Conservation (phyloP, 1,139 yeast genomes). For the Arxiozyma slooffiae region DNA sequence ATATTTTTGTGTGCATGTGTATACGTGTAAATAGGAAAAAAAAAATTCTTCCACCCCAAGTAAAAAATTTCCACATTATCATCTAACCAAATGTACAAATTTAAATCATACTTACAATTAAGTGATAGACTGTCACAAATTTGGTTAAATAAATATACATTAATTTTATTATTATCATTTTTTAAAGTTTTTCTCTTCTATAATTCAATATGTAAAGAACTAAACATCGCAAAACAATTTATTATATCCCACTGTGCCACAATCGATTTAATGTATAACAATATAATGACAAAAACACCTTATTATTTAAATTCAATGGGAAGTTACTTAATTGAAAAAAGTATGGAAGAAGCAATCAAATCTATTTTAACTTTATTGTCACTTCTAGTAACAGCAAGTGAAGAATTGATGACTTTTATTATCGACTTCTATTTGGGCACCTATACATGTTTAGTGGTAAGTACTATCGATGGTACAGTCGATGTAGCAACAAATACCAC, state of each 20-base stretch:
- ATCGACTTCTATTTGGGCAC: constrained; percentile 75
- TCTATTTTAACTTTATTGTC: constrained; percentile 36
- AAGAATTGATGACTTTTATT: constrained; percentile 51
- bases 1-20: too few relatives aligned
- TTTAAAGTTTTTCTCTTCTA: constrained; percentile 44
- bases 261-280: constrained; percentile 39
- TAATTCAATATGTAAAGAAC: constrained; percentile 34
- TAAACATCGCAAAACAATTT: constrained; percentile 32
- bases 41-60: not conserved
- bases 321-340: constrained; percentile 40
- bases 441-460: constrained; percentile 67
- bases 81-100: not conserved
- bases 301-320: constrained; percentile 46
- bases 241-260: constrained; percentile 38
- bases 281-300: constrained; percentile 41
- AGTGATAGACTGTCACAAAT: constrained; percentile 47
- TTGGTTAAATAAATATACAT: constrained; percentile 49
- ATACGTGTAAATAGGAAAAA: too few relatives aligned
- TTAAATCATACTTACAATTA: constrained; percentile 27
- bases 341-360: constrained; percentile 40
- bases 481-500: constrained; percentile 68
- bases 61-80: not conserved
- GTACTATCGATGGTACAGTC: constrained; percentile 63
- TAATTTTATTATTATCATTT: constrained; percentile 38
- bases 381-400: constrained; percentile 45